Evolutionary conservation across 1,139 yeast genomes (phyloP), one percentile per base, ranked within the genome.

Genomic region (Yamadazyma dendronema): DNA sequence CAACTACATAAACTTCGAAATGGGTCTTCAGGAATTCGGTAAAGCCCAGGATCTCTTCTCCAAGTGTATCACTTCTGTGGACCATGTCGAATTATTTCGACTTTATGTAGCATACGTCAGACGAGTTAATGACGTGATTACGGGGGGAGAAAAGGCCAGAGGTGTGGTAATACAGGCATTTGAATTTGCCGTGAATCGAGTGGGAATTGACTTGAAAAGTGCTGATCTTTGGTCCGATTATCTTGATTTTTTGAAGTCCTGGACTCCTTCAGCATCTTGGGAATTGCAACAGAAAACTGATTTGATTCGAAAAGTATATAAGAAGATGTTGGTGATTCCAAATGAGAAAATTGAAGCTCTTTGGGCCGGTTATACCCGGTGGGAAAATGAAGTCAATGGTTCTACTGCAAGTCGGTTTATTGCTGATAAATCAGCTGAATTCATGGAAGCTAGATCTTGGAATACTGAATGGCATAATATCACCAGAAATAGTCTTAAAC

Each of bases 221-320:
- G 84, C 85, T 23, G 69, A 70, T 2, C 65, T 92, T 37, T 92
- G 97, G 96, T 72, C 73, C 35, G 95, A 87, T 51, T 92, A 87
- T 55, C 60, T 92, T 25, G 82, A 74, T n/a, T 90, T 89, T 51
- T 70, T 90, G 44, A 83, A 81, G 49, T 67, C 78, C 30, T 84
- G 92, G 84, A 84, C 84, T 23, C 87, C 95, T 1, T 66, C 79
- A 12, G 82, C 87, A 29, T 77, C 84, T 32, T 87, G 95, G 87
- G 97, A 90, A 55, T 84, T 81, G 48, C 94, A 86, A 54, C 94
- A 86, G 51, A 83, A 86, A 47, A 72, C 77, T 52, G 96, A 88
- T 54, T 68, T 83, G 51, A 76, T 86, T 36, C 72, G 97, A 51
- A 83, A 82, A 50, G 75, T 84, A 4, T 88, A 84, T 59, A 79